phyloP scores from a whole-genome alignment of 352 stramenopile genomes.

The Globisporangium irregulare region DNA sequence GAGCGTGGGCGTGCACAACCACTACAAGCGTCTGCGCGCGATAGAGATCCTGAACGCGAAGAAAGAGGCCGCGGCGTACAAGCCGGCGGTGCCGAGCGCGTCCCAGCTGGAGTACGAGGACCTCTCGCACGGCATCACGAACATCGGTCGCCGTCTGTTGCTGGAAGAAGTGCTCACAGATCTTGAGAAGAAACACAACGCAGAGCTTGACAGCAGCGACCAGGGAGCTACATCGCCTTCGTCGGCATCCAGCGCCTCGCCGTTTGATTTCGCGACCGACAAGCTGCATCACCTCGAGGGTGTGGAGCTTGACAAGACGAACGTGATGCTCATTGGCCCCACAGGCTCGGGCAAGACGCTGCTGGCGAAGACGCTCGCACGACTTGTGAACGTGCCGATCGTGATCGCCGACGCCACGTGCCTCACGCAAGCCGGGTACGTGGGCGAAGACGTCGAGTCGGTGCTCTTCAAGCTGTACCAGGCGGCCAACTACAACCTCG shows the following conservation, averaged over 20 bases:
- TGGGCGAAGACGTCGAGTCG: constrained; percentile 98
- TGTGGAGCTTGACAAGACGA: constrained; percentile 98
- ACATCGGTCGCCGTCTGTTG: constrained; percentile 48
- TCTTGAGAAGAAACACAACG: constrained; percentile 31
- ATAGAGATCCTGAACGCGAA: constrained; percentile 53
- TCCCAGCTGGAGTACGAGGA: constrained; percentile 35
- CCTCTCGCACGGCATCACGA: constrained; percentile 29
- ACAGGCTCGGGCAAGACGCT: constrained; percentile 97
- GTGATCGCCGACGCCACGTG: constrained; percentile 97
- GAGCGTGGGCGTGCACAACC: constrained; percentile 96
- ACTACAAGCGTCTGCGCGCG: constrained; percentile 95
- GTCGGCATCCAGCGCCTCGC: not conserved
- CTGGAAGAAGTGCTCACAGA: constrained; percentile 65
- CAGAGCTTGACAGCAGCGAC: constrained; percentile 5
- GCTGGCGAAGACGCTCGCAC: constrained; percentile 95
- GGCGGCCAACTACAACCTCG: constrained; percentile 95
- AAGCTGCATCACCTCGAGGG: constrained; percentile 72
- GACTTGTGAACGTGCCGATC: constrained; percentile 95
- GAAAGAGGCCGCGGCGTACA: constrained; percentile 36
- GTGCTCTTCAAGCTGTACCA: constrained; percentile 98
- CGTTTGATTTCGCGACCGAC: constrained; percentile 17
- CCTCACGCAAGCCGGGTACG: constrained; percentile 97
- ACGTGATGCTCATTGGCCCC: constrained; percentile 95
- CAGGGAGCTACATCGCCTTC: not conserved
- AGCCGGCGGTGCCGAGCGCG: constrained; percentile 25